Base-by-base conservation (phyloP, 2,329 filamentous ascomycete genomes). In the Coniella lustricola region DNA sequence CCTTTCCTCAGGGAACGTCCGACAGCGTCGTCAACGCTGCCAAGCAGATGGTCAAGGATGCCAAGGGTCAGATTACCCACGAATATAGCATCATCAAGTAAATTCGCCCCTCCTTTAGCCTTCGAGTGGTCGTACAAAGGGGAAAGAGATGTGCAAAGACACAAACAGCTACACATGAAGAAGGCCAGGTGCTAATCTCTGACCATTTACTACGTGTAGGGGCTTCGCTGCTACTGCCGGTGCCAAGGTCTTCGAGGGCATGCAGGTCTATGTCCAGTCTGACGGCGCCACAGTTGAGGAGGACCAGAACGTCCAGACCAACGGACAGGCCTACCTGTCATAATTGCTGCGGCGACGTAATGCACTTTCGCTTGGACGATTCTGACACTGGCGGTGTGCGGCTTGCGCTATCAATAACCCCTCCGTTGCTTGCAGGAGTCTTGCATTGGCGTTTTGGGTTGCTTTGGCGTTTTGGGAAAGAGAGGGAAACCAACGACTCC, bases 41-140 rank as follows among this genome's bases (percentile, higher is more conserved):
- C 38, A 93, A 85, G 72, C 67, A 84, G 36, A 77, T 79, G 2
- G 82, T 95, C 58, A 67, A 73, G 45, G 72, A 82, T 39, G 82
- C 82, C 34, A 87, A 87, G 43, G 88, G 87, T 34, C 67, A 78
- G 43, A 88, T 95, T 58, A 93, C 85, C 18, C 88, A 94, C 69
- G 78, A 84, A 60, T 93, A 88, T 66, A 69, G 70, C 40, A 62
- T 82, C 50, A 78, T 84, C 65, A 79, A 81, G 84, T 89, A 75
- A 63, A 82, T 29, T 10, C 25, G 10, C 10, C 25, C 10, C 25
- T 10, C 25, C 10, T 29, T n/a, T n/a, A n/a, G n/a, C n/a, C n/a
- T n/a, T n/a, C n/a, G n/a, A n/a, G n/a, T n/a, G n/a, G n/a, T n/a
- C n/a, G n/a, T n/a, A n/a, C n/a, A n/a, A n/a, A n/a, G n/a, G n/a